Conservation (phyloP, 768 basidiomycete species). For the Boletellus sp. region DNA sequence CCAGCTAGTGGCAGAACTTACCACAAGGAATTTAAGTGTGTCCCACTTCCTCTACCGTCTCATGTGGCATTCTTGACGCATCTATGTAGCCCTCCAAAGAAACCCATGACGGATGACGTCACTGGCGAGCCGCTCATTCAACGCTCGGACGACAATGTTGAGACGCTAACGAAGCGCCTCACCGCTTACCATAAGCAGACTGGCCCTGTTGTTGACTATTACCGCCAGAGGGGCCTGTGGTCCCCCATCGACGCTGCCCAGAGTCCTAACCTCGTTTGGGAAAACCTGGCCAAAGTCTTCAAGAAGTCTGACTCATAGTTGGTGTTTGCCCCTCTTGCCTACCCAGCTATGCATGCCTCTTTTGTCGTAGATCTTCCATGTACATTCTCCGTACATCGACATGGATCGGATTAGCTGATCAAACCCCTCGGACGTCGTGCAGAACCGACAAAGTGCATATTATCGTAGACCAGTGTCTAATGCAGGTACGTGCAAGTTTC, state of each 20-base stretch:
- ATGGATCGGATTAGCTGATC: slow-evolving; percentile 1
- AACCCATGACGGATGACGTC: slow-evolving; percentile 87
- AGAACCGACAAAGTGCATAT: slow-evolving; percentile 2
- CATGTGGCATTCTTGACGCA: slow-evolving; percentile 9
- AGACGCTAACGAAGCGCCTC: slow-evolving; percentile 88
- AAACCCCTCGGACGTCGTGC: not conserved
- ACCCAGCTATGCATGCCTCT: not conserved
- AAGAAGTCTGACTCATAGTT: slow-evolving; percentile 27
- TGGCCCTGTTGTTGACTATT: slow-evolving; percentile 94
- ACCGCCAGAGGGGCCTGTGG: slow-evolving; percentile 90
- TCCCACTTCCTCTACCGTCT: slow-evolving; percentile 10
- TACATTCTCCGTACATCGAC: slow-evolving; percentile 21
- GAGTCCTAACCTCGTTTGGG: slow-evolving; percentile 90
- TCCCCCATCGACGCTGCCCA: slow-evolving; percentile 90
- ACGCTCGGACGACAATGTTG: slow-evolving; percentile 96
- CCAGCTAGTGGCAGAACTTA: slow-evolving; percentile 86
- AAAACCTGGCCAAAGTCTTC: slow-evolving; percentile 67
- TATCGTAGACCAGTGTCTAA: slow-evolving; percentile 5
- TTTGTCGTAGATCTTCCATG: slow-evolving; percentile 22
- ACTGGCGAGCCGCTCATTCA: slow-evolving; percentile 96
- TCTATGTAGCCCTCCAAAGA: slow-evolving; percentile 85
- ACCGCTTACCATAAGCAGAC: slow-evolving; percentile 90
- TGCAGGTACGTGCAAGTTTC: slow-evolving; percentile 23
- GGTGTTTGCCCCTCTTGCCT: no score
- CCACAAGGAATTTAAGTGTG: slow-evolving; percentile 92